Evolutionary conservation across 306 rosid species (phyloP).

Genomic region (Casuarina equisetifolia): DNA sequence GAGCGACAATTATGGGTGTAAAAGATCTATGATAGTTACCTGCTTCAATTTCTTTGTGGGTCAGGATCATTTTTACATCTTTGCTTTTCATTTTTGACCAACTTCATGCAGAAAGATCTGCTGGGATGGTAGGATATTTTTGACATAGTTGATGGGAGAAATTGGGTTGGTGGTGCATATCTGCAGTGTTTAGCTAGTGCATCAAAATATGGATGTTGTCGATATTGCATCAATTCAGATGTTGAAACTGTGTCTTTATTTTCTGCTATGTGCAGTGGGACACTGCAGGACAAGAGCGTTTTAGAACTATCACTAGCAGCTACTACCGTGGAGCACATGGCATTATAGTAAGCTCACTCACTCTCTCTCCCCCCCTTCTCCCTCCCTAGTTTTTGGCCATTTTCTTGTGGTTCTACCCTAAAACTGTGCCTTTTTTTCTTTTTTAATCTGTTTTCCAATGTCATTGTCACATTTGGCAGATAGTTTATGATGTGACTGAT

Average conservation of each 20-base stretch:
- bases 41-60: not conserved
- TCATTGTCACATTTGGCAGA: slow-evolving; percentile 32
- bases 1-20: not conserved
- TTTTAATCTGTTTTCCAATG: not conserved
- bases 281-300: slow-evolving; percentile 64
- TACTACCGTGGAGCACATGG: slow-evolving; percentile 68
- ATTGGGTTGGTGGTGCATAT: not conserved
- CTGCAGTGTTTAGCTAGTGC: not conserved
- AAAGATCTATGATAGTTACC: not conserved
- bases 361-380: not conserved
- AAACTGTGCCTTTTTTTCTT: not conserved
- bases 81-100: not conserved
- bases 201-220: not conserved
- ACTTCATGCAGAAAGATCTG: not conserved
- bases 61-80: not conserved
- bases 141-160: not conserved
- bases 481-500: slow-evolving; percentile 59
- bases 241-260: not conserved
- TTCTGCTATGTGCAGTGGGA: slow-evolving; percentile 42
- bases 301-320: slow-evolving; percentile 58
- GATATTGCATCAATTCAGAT: not conserved
- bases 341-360: slow-evolving; percentile 42
- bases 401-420: not conserved
- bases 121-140: not conserved
- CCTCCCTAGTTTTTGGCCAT: not conserved